Evolutionary conservation across 2,329 filamentous ascomycete species (phyloP), one percentile per base, ranked within the genome.

Genomic region (Atkinsonella hypoxylon): DNA sequence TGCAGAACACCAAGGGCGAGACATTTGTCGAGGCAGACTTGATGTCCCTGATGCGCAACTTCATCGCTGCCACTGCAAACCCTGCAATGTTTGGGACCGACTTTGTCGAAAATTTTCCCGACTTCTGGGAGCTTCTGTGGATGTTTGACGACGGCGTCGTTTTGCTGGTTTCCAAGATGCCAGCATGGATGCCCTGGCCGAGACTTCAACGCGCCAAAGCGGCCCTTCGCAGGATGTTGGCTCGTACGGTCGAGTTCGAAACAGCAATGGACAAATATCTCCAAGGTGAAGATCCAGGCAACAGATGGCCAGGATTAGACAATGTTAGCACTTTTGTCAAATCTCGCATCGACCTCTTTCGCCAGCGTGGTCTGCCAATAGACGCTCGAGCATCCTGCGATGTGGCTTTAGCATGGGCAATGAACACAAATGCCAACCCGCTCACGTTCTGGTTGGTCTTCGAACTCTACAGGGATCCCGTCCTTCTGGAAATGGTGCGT

Each of bases 381-480:
- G 55, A 63, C 11, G 62, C 61, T 2, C 62, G 68, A 2, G 65
- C 68, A 3, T 56, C 61, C 1, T 60, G 58, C 44, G 68, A 71
- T 30, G 52, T 70, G 11, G 64, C 55, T 3, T 58, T 67, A 47
- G 61, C 64, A 15, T 74, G 63, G 70, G 64, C 59, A 20, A 58
- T 70, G 31, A 69, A 67, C 47, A 62, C 65, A 22, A 69, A 69
- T 50, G 62, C 68, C 2, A 64, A 69, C 32, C 61, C 63, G 1
- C 58, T 71, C 31, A 59, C 65, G 3, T 61, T 63, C 6, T 74
- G 71, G 71, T 62, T 71, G 55, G 55, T 74, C 0, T 65, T 66
- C 48, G 67, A 73, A 47, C 58, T 73, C 10, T 66, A 64, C 51
- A 62, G 64, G 10, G 67, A 72, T 20, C 57, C 62, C 0, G 61